Conservation (phyloP, 2,329 filamentous ascomycete genomes). For the Drechmeria coniospora region DNA sequence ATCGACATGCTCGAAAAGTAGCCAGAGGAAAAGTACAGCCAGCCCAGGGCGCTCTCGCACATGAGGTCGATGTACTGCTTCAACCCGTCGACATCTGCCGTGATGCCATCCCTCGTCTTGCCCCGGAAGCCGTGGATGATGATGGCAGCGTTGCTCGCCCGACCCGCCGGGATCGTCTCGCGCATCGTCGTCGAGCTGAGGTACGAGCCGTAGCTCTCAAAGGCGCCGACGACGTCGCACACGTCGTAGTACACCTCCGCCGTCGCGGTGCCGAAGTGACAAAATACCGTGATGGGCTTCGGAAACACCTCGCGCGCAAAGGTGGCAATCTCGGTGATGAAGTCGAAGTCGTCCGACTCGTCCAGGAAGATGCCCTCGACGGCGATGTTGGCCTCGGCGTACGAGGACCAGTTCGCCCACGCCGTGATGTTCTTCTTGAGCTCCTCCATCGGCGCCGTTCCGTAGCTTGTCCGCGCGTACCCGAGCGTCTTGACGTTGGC, state of each 20-base stretch:
- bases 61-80: too few species aligned
- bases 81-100: too few species aligned
- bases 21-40: too few species aligned
- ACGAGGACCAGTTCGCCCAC: conserved; percentile 7
- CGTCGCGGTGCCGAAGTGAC: conserved; percentile 9
- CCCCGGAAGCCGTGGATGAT: conserved; percentile 9
- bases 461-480: conserved; percentile 10
- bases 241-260: conserved; percentile 7
- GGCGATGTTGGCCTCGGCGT: conserved; percentile 4
- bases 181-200: conserved; percentile 5
- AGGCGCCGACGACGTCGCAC: conserved; percentile 11
- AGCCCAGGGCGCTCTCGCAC: too few species aligned
- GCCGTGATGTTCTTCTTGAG: conserved; percentile 9
- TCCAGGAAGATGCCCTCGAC: conserved; percentile 11
- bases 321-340: conserved; percentile 7
- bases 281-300: conserved; percentile 6
- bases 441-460: conserved; percentile 5
- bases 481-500: conserved; percentile 9
- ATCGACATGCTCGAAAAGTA: too few species aligned
- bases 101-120: conserved; percentile 3
- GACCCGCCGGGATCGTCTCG: conserved; percentile 5
- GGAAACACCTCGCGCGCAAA: conserved; percentile 4
- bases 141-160: conserved; percentile 4
- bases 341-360: conserved; percentile 6
- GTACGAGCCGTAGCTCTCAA: conserved; percentile 13